Evolutionary conservation across 441 rosid genomes (phyloP).

Genomic region (Pelargonium fulgidum): DNA sequence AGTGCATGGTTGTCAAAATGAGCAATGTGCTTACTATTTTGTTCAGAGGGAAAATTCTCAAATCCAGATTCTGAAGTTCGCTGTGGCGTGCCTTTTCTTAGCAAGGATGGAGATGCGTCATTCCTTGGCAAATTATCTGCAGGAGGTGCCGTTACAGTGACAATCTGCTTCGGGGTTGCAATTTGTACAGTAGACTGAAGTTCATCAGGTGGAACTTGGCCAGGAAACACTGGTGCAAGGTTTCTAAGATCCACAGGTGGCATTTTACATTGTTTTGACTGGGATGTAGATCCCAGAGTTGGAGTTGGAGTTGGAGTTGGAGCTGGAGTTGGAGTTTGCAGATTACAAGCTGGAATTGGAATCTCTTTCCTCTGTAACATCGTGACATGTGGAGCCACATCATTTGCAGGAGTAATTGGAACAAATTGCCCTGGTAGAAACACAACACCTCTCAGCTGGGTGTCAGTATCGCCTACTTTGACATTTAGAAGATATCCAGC

Average conservation of each 20-base stretch:
- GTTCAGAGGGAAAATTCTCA: background rate
- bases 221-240: conserved; percentile 21
- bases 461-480: conserved; percentile 45
- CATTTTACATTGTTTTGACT: conserved; percentile 24
- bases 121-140: conserved; percentile 25
- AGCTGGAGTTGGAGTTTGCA: conserved; percentile 21
- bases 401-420: conserved; percentile 54
- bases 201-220: conserved; percentile 20
- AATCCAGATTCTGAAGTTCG: conserved; percentile 25
- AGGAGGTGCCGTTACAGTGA: conserved; percentile 21
- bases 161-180: conserved; percentile 30
- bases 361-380: conserved; percentile 48
- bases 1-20: background rate
- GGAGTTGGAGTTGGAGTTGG: no score
- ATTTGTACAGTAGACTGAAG: conserved; percentile 20
- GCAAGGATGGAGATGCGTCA: conserved; percentile 22
- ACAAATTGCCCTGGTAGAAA: conserved; percentile 45
- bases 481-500: conserved; percentile 68
- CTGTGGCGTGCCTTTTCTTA: conserved; percentile 15
- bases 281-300: conserved; percentile 18
- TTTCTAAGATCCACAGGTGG: conserved; percentile 32
- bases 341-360: conserved; percentile 41
- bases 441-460: conserved; percentile 55
- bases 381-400: conserved; percentile 61
- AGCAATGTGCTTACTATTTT: background rate